Conservation (phyloP, 208 protist species). For the Porcisia hertigi region DNA sequence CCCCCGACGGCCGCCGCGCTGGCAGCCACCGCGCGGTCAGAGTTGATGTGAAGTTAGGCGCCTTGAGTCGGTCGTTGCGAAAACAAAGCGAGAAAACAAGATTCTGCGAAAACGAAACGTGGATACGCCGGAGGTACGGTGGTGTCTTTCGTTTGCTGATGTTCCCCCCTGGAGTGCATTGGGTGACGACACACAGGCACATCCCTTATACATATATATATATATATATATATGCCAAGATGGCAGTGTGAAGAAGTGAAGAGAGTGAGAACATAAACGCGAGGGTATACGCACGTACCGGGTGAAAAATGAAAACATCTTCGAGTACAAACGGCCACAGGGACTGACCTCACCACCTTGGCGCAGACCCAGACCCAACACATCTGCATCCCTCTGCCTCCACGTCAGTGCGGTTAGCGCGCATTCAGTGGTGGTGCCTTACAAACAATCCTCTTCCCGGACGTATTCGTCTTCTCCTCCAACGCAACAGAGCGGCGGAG, state of each 20-base stretch:
- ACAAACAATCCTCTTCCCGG: background rate
- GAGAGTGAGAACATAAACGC: background rate
- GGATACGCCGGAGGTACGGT: background rate
- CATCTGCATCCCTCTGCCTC: too few species aligned
- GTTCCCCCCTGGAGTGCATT: background rate
- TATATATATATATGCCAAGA: too few species aligned
- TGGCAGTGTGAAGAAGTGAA: background rate
- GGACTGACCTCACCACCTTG: background rate
- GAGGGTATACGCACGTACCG: background rate
- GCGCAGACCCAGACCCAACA: background rate
- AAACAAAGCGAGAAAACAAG: too few species aligned
- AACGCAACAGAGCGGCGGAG: constrained; percentile 5
- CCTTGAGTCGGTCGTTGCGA: too few species aligned
- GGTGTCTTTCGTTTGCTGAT: background rate
- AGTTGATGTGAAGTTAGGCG: too few species aligned
- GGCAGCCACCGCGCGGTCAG: too few species aligned
- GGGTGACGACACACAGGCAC: background rate
- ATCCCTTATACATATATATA: too few species aligned
- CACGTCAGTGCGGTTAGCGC: background rate
- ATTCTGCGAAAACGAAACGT: too few species aligned
- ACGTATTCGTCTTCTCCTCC: constrained; percentile 10
- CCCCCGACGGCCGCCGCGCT: too few species aligned
- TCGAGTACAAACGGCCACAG: background rate
- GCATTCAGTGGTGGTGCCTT: background rate
- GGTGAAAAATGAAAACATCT: background rate